Base-by-base conservation (phyloP, 148 eudicot genomes). In the Rhododendron simsii region DNA sequence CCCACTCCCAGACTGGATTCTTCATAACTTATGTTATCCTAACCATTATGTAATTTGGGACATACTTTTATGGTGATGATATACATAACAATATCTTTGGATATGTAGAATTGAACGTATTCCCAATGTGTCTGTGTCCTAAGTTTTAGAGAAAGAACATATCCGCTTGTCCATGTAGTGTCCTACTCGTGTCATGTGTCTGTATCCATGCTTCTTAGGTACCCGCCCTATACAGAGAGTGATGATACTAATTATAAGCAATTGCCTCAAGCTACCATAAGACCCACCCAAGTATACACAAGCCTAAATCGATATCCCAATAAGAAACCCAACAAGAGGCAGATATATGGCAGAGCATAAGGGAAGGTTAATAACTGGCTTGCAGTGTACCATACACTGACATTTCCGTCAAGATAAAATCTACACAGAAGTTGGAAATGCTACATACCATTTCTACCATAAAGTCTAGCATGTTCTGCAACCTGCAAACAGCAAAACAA, bases 401-500 rank as follows among this genome's bases (percentile, higher is more conserved):
- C 45, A n/a, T 48, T 26, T 73, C 28, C 7, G 8, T 37, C n/a
- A 2, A 74, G 20, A 35, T 76, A 16, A 39, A 81, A 8, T 86
- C 48, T 23, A 48, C 47, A 21, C 16, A 81, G 35, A 26, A 41
- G 76, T 41, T 15, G 45, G 53, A 76, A 71, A 63, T 9, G 59
- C 51, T n/a, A 86, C 93, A 76, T 83, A 95, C 99, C 99, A 59
- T 96, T 96, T 92, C 91, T 87, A 41, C 98, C 98, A 86, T 95
- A 94, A 39, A 91, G 88, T 89, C 98, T 92, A 63, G 91, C 91
- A 91, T 94, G 90, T 59, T 94, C 93, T 30, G 93, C 93, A n/a
- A 95, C 98, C 99, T 96, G 87, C 89, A 89, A 84, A 83, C 41
- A 81, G 50, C 35, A 23, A 71, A 65, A 82, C 20, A 5, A 51